Evolutionary conservation across 805 yeast species (phyloP).

Genomic region (Candida namnaoensis): DNA sequence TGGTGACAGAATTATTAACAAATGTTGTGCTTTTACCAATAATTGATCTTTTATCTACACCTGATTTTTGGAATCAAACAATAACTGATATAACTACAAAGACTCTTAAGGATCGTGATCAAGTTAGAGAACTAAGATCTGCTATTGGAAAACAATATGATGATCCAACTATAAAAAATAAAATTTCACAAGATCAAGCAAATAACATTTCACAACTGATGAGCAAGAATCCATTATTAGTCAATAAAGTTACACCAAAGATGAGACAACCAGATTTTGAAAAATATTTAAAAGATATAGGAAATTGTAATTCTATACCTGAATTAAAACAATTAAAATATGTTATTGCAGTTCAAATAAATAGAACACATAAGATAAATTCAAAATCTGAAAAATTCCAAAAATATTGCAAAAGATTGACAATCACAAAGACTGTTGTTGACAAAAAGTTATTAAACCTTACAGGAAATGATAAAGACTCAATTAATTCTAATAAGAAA

Average conservation of each 20-base stretch:
- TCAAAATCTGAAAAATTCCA: conserved; percentile 16
- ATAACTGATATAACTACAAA: conserved; percentile 53
- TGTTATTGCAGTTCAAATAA: conserved; percentile 37
- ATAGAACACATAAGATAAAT: conserved; percentile 25
- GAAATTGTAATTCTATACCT: conserved; percentile 23
- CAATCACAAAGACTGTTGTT: conserved; percentile 19
- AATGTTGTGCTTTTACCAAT: conserved; percentile 48
- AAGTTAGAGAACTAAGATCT: conserved; percentile 62
- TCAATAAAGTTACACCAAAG: conserved; percentile 25
- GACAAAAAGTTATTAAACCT: conserved; percentile 20
- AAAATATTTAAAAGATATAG: conserved; percentile 27
- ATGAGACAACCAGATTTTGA: conserved; percentile 33
- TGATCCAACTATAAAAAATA: conserved; percentile 6
- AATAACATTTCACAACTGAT: background rate
- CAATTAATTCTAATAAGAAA: background rate
- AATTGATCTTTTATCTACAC: conserved; percentile 45
- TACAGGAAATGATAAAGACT: conserved; percentile 4
- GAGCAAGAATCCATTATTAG: conserved; percentile 17
- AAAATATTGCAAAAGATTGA: conserved; percentile 21
- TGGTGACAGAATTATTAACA: conserved; percentile 58
- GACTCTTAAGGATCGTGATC: conserved; percentile 62
- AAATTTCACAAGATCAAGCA: background rate
- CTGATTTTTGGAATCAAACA: conserved; percentile 69
- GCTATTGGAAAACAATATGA: conserved; percentile 60
- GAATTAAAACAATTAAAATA: conserved; percentile 42